Conservation (phyloP, 2,329 filamentous ascomycete species). For the Aspergillus phoenicis region DNA sequence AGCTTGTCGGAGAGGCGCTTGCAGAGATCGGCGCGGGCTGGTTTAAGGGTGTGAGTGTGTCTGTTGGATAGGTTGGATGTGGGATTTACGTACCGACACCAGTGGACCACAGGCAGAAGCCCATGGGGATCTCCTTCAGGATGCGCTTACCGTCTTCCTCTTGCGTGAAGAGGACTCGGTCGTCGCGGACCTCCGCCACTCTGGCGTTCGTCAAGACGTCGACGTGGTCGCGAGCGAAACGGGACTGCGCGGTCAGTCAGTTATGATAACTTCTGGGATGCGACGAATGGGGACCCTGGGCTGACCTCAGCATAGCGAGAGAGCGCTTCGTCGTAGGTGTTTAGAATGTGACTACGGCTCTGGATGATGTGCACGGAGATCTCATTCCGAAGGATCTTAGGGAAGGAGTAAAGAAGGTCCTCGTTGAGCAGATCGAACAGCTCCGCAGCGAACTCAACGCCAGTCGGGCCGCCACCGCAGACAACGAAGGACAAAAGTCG, state of each 20-base stretch:
- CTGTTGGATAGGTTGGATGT: background rate
- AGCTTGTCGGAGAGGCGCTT: slow-evolving; percentile 77
- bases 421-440: slow-evolving; percentile 96
- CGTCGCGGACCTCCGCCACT: slow-evolving; percentile 81
- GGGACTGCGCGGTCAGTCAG: slow-evolving; percentile 50
- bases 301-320: slow-evolving; percentile 81
- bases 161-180: slow-evolving; percentile 89
- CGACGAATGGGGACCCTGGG: slow-evolving; percentile 2
- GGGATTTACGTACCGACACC: slow-evolving; percentile 63
- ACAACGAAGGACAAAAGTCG: slow-evolving; percentile 93
- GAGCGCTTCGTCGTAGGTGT: slow-evolving; percentile 95
- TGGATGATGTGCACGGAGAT: slow-evolving; percentile 98
- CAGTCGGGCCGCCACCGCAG: slow-evolving; percentile 91
- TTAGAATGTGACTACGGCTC: slow-evolving; percentile 89
- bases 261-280: background rate
- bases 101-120: slow-evolving; percentile 97
- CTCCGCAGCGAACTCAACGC: slow-evolving; percentile 96
- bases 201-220: slow-evolving; percentile 90
- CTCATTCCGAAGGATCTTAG: slow-evolving; percentile 88
- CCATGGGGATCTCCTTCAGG: slow-evolving; percentile 93
- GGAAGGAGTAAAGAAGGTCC: slow-evolving; percentile 81
- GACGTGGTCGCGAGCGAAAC: slow-evolving; percentile 87
- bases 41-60: slow-evolving; percentile 12
- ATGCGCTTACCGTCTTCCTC: slow-evolving; percentile 72
- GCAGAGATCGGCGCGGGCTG: slow-evolving; percentile 76